A percentile compares a stretch with the other conserved stretches of the same genome.
phyloP scores from a whole-genome alignment of 305 asterid genomes.

The Ilex paraguariensis region DNA sequence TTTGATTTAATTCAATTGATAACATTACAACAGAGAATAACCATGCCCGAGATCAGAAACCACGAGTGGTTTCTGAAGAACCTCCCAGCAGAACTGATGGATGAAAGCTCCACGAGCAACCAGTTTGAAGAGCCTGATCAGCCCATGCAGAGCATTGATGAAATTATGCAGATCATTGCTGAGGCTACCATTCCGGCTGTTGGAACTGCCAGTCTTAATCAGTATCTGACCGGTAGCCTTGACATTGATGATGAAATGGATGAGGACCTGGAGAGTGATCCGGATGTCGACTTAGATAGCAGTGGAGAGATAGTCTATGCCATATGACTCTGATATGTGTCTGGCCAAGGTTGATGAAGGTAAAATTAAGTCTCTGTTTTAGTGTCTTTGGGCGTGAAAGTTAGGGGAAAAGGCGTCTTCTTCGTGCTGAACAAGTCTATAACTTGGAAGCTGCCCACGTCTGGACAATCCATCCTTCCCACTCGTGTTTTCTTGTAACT shows the following conservation, averaged over 20 bases:
- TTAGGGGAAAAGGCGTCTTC: neutral
- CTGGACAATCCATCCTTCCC: too few relatives aligned
- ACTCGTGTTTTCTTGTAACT: neutral
- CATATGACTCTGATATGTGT: slow-evolving; percentile 29
- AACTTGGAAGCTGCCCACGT: neutral
- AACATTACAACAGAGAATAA: slow-evolving; percentile 55
- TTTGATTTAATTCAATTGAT: too few relatives aligned
- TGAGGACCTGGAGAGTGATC: slow-evolving; percentile 85
- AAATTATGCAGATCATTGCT: slow-evolving; percentile 83
- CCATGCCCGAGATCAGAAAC: slow-evolving; percentile 78
- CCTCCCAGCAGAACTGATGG: slow-evolving; percentile 81
- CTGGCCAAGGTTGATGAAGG: too few relatives aligned
- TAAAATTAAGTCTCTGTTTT: too few relatives aligned
- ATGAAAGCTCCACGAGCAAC: slow-evolving; percentile 38
- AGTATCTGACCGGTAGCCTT: slow-evolving; percentile 71
- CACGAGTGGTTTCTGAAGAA: slow-evolving; percentile 95
- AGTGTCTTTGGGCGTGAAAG: neutral
- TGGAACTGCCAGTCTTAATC: slow-evolving; percentile 59
- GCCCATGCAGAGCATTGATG: slow-evolving; percentile 76
- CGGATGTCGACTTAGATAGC: slow-evolving; percentile 87
- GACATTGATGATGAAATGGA: slow-evolving; percentile 88
- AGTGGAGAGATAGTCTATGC: slow-evolving; percentile 94
- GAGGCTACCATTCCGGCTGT: slow-evolving; percentile 93
- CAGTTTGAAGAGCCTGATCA: slow-evolving; percentile 88
- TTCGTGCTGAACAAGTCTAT: neutral